Evolutionary conservation across 495 filamentous ascomycete species (phyloP).

Genomic region (Bathelium albidoporum): DNA sequence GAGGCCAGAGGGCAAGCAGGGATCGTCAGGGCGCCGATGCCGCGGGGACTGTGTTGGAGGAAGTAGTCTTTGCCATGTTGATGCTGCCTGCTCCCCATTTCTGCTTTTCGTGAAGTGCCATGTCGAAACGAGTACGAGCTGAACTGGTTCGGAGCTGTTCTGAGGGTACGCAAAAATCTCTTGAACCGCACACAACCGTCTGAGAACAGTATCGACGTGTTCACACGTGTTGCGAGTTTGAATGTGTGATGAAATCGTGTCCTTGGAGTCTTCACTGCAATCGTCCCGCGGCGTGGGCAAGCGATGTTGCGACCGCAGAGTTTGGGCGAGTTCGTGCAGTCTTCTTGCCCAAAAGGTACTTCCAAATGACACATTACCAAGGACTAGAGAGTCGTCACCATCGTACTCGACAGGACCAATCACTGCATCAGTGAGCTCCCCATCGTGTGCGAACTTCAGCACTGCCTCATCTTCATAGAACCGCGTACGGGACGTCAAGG

Average conservation of each 20-base stretch:
- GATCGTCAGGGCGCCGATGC: neutral
- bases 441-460: conserved; percentile 9
- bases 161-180: conserved; percentile 7
- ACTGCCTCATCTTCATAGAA: conserved; percentile 22
- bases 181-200: neutral
- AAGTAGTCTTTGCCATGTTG: neutral
- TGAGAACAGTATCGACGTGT: conserved; percentile 5
- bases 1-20: neutral
- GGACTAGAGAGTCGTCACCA: conserved; percentile 3
- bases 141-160: neutral
- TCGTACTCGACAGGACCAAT: conserved; percentile 13
- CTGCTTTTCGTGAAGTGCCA: neutral
- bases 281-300: neutral
- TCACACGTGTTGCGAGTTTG: conserved; percentile 4
- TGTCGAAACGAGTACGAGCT: neutral
- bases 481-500: conserved; percentile 19
- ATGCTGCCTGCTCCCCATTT: neutral
- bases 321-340: conserved; percentile 17
- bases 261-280: neutral
- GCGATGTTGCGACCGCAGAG: conserved; percentile 5
- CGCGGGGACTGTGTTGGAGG: neutral
- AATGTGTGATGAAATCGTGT: neutral
- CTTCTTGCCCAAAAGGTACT: conserved; percentile 28
- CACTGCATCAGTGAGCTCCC: conserved; percentile 7
- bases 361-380: conserved; percentile 22